Percentiles rank a stretch among this genome's conserved stretches.
Evolutionary conservation across 2,329 filamentous ascomycete genomes (phyloP).

Genomic region (Aspergillus sp.): DNA sequence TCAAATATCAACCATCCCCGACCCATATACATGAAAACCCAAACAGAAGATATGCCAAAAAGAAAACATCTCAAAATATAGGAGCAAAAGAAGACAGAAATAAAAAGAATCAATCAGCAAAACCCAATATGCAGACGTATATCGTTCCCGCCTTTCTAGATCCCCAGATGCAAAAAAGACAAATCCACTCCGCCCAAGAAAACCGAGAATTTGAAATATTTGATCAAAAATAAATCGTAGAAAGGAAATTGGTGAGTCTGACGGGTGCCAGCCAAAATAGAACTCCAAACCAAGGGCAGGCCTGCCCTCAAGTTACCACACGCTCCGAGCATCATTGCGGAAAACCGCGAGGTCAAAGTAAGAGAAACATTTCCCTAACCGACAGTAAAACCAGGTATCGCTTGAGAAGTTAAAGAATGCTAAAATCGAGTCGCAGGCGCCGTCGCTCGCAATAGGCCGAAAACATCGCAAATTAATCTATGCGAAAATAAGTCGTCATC

Average conservation of each 20-base stretch:
- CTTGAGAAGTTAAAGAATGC: constrained; percentile 22
- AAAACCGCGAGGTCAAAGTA: constrained; percentile 20
- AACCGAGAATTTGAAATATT: constrained; percentile 21
- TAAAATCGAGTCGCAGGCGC: constrained; percentile 33
- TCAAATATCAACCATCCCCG: constrained; percentile 24
- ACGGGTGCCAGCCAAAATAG: constrained; percentile 17
- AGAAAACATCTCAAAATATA: constrained; percentile 7
- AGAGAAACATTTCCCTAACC: neutral
- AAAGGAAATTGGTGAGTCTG: constrained; percentile 20
- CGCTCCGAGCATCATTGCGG: constrained; percentile 35
- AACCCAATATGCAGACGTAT: constrained; percentile 36
- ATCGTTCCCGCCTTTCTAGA: constrained; percentile 38
- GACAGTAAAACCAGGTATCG: constrained; percentile 28
- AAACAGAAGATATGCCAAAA: constrained; percentile 13
- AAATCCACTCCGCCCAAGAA: constrained; percentile 11
- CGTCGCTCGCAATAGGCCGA: constrained; percentile 35
- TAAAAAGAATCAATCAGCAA: constrained; percentile 19
- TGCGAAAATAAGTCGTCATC: constrained; percentile 26
- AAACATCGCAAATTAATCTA: constrained; percentile 26
- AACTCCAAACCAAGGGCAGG: constrained; percentile 32
- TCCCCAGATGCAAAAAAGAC: constrained; percentile 21
- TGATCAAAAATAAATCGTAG: constrained; percentile 16
- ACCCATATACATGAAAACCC: constrained; percentile 29
- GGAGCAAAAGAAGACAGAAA: constrained; percentile 6
- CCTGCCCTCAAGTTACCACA: constrained; percentile 26